Evolutionary conservation across 2,329 filamentous ascomycete genomes (phyloP), one percentile per base, ranked within the genome.

Genomic region (Grosmannia serpens): DNA sequence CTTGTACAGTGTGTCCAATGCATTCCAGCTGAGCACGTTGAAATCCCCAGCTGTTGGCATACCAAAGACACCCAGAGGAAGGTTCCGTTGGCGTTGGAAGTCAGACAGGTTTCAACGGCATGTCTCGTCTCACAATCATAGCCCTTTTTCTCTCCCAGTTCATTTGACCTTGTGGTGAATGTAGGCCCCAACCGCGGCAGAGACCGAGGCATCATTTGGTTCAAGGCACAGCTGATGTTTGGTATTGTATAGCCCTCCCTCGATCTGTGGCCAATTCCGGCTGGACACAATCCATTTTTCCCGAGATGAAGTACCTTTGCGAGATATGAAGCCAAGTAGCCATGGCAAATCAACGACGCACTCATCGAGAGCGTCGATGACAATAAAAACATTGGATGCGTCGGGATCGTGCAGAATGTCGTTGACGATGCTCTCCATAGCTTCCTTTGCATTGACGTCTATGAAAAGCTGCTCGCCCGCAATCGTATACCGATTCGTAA

Each of bases 291-390:
- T 61, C 73, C 71, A 77, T 63, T 75, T 77, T n/a, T 72, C 63
- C 9, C 59, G 52, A 2, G 55, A 46, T 57, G 58, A 62, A 20
- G 7, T 11, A 2, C 7, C 11, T 24, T n/a, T 13, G 4, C 67
- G 54, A 15, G 59, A 53, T 44, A 78, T 69, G 6, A 76, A 64
- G 4, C 69, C 54, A 9, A 76, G 65, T 33, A 77, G 71, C 46
- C 65, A 38, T 3, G 52, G 7, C 10, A 29, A 60, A 41, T 51
- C 61, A 10, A 26, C 10, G 1, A 24, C 52, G 60, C 76, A 80
- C 62, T 80, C 75, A 59, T 81, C 75, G 0, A 80, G 71, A 2
- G 72, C 75, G 64, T 80, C 74, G 33, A 80, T 67, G 2, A 79
- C 60, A 4, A 79, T 50, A 60, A 71, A 72, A 0, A 67, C 68